phyloP scores from a whole-genome alignment of 371 early-diverging fungal species.

The Smittium culicis region DNA sequence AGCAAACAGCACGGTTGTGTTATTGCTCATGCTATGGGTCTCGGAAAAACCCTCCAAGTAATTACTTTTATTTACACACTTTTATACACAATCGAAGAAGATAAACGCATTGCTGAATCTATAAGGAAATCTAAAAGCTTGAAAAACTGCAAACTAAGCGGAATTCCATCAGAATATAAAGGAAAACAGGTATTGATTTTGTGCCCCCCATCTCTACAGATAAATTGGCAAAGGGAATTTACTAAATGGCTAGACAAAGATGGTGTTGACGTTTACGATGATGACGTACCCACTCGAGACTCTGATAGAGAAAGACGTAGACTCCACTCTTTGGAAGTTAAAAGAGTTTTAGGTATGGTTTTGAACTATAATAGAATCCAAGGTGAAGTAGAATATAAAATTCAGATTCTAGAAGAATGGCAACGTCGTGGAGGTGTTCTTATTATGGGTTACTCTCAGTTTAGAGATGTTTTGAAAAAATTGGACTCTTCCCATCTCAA shows the following conservation, averaged over 20 bases:
- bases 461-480: slow-evolving; percentile 31
- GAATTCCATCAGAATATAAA: slow-evolving; percentile 30
- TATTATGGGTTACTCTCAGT: slow-evolving; percentile 46
- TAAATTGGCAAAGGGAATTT: slow-evolving; percentile 67
- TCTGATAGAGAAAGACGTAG: slow-evolving; percentile 36
- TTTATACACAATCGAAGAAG: slow-evolving; percentile 11
- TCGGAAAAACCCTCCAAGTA: slow-evolving; percentile 77
- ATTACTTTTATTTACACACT: slow-evolving; percentile 57
- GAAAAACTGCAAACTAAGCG: slow-evolving; percentile 12
- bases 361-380: slow-evolving; percentile 2
- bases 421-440: slow-evolving; percentile 44
- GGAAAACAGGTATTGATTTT: slow-evolving; percentile 58
- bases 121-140: slow-evolving; percentile 17
- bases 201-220: slow-evolving; percentile 54
- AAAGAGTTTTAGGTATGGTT: slow-evolving; percentile 6
- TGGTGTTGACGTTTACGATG: slow-evolving; percentile 39
- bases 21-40: slow-evolving; percentile 82
- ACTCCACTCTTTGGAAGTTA: background rate
- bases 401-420: slow-evolving; percentile 36
- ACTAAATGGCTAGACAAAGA: slow-evolving; percentile 41
- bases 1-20: slow-evolving; percentile 48
- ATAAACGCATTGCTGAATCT: slow-evolving; percentile 24
- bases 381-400: slow-evolving; percentile 9
- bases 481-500: background rate
- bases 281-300: background rate